These are phyloP conservation scores for Angophora floribunda DNA, from an alignment of 345 rosid genomes.

Conservation along the genomic window DNA sequence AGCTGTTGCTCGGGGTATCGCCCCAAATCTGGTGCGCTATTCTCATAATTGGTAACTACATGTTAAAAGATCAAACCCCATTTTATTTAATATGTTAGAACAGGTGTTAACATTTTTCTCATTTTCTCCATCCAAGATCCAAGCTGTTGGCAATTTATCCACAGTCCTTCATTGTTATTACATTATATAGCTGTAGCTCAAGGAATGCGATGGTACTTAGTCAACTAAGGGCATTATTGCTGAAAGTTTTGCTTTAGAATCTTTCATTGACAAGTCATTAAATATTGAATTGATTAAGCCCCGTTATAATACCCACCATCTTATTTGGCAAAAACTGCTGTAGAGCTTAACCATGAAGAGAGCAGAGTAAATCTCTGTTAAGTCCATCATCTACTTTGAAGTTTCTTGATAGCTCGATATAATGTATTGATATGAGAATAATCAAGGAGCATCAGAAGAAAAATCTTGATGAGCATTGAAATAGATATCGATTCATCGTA, in stretches of 20 bases:
- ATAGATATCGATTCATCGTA: background rate
- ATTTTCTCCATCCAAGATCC: background rate
- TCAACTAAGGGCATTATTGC: background rate
- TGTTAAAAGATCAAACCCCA: background rate
- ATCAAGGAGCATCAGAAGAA: background rate
- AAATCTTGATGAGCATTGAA: background rate
- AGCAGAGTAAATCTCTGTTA: background rate
- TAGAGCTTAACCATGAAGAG: background rate
- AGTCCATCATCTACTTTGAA: background rate
- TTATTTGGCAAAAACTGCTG: background rate
- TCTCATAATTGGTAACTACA: background rate
- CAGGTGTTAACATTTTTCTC: background rate
- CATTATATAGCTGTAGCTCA: background rate
- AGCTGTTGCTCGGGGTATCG: slow-evolving; percentile 60
- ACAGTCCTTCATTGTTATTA: background rate
- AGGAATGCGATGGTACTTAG: background rate
- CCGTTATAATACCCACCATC: background rate
- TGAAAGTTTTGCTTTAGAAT: background rate
- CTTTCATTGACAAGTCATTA: background rate
- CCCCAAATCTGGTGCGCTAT: slow-evolving; percentile 11
- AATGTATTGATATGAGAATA: background rate
- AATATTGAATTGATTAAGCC: background rate
- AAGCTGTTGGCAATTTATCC: background rate
- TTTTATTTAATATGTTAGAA: background rate
- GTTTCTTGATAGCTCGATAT: background rate